Conservation (phyloP, 352 stramenopile species). For the Phytopythium helicoides region DNA sequence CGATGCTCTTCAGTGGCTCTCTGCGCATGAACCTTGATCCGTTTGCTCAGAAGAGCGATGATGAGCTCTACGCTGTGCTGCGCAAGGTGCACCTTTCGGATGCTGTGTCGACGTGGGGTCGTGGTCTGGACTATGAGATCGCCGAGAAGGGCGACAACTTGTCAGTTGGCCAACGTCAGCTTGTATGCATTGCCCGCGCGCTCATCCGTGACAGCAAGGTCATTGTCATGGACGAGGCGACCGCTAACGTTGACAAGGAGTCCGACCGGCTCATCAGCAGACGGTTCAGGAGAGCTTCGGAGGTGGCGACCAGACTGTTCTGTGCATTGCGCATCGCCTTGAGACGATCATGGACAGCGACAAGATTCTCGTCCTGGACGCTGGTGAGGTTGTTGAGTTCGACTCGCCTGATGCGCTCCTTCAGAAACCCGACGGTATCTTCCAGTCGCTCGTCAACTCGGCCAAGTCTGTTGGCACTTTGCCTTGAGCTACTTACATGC, state of each 20-base stretch:
- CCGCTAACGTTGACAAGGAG: constrained; percentile 68
- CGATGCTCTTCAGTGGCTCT: constrained; percentile 91
- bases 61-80: constrained; percentile 44
- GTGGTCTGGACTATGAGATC: constrained; percentile 82
- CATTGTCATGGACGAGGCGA: constrained; percentile 96
- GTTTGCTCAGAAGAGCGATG: constrained; percentile 65
- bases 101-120: constrained; percentile 29
- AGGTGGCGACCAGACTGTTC: constrained; percentile 71
- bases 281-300: constrained; percentile 89
- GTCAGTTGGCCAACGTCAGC: constrained; percentile 91
- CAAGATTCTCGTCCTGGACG: no score
- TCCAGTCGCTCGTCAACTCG: no score
- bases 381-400: no score
- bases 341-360: constrained; percentile 92
- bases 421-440: no score
- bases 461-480: no score
- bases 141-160: constrained; percentile 93
- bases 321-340: constrained; percentile 92
- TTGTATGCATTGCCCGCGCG: constrained; percentile 94
- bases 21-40: constrained; percentile 90
- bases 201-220: constrained; percentile 90
- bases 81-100: constrained; percentile 62
- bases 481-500: no score
- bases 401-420: no score
- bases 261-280: constrained; percentile 52